Conservation (phyloP, 345 rosid genomes). For the Turritis glabra region DNA sequence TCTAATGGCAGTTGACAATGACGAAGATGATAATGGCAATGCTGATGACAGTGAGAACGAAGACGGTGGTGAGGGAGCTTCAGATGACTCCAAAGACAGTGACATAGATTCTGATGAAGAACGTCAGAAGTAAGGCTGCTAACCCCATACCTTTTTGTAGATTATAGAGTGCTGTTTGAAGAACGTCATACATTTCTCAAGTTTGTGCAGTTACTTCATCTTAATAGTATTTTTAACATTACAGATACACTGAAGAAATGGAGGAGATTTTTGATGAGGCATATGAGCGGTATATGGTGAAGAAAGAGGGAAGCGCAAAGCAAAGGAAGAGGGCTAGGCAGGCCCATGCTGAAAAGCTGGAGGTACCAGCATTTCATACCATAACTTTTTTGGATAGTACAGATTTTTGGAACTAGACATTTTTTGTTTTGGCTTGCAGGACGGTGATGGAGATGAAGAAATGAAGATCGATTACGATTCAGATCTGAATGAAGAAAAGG, state of each 20-base stretch:
- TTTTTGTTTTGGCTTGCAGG: conserved; percentile 47
- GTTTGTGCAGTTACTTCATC: not conserved
- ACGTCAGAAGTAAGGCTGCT: conserved; percentile 52
- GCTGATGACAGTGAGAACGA: conserved; percentile 57
- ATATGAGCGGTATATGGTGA: conserved; percentile 65
- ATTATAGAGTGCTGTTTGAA: not conserved
- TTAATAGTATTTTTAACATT: conserved; percentile 23
- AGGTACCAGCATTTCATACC: conserved; percentile 41
- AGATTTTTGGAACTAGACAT: not conserved
- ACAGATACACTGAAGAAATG: conserved; percentile 75
- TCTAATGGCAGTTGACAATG: conserved; percentile 71
- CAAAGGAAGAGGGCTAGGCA: conserved; percentile 80
- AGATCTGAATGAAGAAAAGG: conserved; percentile 57
- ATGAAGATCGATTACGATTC: conserved; percentile 64
- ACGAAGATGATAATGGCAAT: conserved; percentile 51
- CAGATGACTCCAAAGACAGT: conserved; percentile 52
- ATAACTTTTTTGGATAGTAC: not conserved
- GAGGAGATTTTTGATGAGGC: conserved; percentile 77
- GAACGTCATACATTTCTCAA: conserved; percentile 14
- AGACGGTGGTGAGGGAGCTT: conserved; percentile 36
- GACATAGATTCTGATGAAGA: conserved; percentile 86
- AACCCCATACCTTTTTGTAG: not conserved
- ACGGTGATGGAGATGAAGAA: conserved; percentile 47
- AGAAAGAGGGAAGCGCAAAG: conserved; percentile 75
- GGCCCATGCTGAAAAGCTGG: conserved; percentile 60